Evolutionary conservation across 805 yeast species (phyloP), one percentile per base, ranked within the genome.

Genomic region (Isabelozyma gotoi): DNA sequence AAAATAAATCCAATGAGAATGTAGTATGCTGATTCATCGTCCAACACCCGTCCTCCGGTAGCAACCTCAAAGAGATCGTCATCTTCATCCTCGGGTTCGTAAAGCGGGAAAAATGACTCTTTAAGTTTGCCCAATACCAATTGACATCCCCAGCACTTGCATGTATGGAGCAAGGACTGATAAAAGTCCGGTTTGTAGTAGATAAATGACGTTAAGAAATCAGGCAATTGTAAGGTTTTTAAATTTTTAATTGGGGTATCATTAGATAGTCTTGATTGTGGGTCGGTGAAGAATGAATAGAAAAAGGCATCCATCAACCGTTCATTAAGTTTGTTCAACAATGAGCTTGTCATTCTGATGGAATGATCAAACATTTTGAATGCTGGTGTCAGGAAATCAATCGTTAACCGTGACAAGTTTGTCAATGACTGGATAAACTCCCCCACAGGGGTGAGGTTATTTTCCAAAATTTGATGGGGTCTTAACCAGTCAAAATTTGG

Each of bases 241-340:
- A 66, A 45, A 27, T 49, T 57, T 11, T 21, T 17, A 4, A 55
- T 47, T 8, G 49, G 39, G 4, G 41, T 19, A 7, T 43, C 40
- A 7, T 42, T 20, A 2, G 51, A 43, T 7, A 34, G 24, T 24
- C 29, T 24, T n/a, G 29, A 24, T 7, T 24, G 29, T 24, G 29
- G n/a, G 12, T 24, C 29, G 2, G 51, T 31, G 35, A 60, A 53
- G 40, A 65, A 57, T 15, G 59, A 49, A 11, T 62, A 45, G 42
- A 67, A 64, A 33, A 67, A 66, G n/a, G 68, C 64, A 41, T 65
- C 69, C 58, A 67, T 64, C 10, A 66, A 48, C 36, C 63, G 48
- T 42, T 64, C 65, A 48, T 65, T 65, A 38, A 65, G 45, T 44
- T 63, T 53, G 46, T 66, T 65, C 41, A 67, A 52, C n/a, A 59